Evolutionary conservation across 139 green algal species (phyloP).

Genomic region (Chlorella sp.): DNA sequence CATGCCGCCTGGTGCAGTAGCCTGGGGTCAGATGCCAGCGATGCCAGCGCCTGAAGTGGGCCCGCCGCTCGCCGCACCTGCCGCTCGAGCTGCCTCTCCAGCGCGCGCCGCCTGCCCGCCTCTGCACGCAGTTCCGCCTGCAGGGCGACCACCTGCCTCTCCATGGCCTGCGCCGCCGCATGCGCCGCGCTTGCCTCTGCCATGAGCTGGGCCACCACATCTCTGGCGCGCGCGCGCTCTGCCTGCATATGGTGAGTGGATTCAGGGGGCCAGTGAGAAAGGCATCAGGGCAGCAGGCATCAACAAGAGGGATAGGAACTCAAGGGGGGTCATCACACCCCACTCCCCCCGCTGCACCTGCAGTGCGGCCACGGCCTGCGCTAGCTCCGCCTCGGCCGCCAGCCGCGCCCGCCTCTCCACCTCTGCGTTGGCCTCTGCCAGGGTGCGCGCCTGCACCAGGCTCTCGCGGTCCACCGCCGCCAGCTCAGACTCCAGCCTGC

Average conservation of each 20-base stretch:
- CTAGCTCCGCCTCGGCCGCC: slow-evolving; percentile 4
- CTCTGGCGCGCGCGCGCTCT: background rate
- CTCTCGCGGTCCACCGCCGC: slow-evolving; percentile 7
- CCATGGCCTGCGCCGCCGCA: slow-evolving; percentile 9
- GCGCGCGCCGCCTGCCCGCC: background rate
- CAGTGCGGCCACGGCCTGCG: background rate
- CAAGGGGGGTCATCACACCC: background rate
- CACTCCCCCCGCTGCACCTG: background rate
- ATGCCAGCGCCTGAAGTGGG: too few relatives aligned
- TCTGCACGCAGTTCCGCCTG: background rate
- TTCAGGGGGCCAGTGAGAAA: background rate
- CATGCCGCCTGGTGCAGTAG: background rate
- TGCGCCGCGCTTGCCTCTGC: slow-evolving; percentile 2
- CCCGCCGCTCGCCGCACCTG: background rate
- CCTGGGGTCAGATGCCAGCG: too few relatives aligned
- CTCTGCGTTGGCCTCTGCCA: background rate
- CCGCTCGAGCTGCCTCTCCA: background rate
- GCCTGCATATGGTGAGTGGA: background rate
- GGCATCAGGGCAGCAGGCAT: background rate
- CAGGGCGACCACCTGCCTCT: background rate
- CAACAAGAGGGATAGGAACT: background rate
- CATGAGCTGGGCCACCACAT: background rate
- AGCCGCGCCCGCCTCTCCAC: slow-evolving; percentile 5
- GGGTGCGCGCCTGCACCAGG: background rate
- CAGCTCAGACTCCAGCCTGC: slow-evolving; percentile 21